Percentiles rank a stretch among this genome's conserved stretches.
phyloP scores from a whole-genome alignment of 257 asterid species.

The Mentha longifolia region DNA sequence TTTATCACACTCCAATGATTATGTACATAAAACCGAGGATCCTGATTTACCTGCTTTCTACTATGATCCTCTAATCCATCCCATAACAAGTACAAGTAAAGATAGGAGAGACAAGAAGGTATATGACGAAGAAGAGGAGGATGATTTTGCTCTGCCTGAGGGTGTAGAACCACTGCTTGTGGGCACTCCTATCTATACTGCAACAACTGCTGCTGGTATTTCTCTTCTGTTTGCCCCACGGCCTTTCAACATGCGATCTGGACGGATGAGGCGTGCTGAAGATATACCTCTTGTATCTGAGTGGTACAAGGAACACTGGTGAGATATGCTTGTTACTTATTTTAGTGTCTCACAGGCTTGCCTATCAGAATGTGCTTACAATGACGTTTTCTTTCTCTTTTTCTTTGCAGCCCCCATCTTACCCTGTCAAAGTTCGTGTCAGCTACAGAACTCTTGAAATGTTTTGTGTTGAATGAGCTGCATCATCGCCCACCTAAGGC shows the following conservation, averaged over 20 bases:
- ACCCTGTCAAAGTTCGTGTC: constrained; percentile 98
- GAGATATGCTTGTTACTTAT: constrained; percentile 31
- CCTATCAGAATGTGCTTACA: constrained; percentile 5
- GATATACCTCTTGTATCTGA: constrained; percentile 99
- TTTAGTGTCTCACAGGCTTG: not conserved
- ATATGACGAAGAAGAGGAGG: constrained; percentile 84
- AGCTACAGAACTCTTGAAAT: constrained; percentile 96
- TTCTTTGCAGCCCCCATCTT: constrained; percentile 81
- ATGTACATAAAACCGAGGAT: constrained; percentile 98
- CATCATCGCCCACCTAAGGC: constrained; percentile 99
- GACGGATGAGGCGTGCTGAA: constrained; percentile 98
- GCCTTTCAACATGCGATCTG: constrained; percentile 98
- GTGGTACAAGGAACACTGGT: constrained; percentile 99
- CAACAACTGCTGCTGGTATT: constrained; percentile 97
- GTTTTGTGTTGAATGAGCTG: constrained; percentile 94
- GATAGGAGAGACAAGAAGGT: constrained; percentile 77
- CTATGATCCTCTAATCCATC: constrained; percentile 94
- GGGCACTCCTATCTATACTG: constrained; percentile 76
- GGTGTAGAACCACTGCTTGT: constrained; percentile 82
- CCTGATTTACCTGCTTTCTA: constrained; percentile 98
- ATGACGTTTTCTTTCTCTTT: constrained; percentile 22
- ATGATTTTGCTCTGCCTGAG: constrained; percentile 84
- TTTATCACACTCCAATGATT: constrained; percentile 95
- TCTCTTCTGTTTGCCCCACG: constrained; percentile 97
- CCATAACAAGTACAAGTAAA: constrained; percentile 77